Evolutionary conservation across 2,329 filamentous ascomycete species (phyloP).

Genomic region (Rosellinia necatrix): DNA sequence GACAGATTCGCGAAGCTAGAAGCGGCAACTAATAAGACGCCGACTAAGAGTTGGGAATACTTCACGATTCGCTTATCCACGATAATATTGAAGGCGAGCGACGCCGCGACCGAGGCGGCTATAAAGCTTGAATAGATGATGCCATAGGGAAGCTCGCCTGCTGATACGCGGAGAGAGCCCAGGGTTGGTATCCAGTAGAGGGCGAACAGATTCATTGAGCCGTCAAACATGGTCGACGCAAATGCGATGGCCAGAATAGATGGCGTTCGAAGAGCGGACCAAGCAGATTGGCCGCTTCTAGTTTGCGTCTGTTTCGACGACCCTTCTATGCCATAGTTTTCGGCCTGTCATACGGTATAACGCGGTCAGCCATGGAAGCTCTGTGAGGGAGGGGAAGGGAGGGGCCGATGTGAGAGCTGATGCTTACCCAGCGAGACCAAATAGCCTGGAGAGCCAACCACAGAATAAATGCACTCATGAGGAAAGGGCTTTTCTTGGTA

Average conservation of each 20-base stretch:
- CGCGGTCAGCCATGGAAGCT: conserved; percentile 11
- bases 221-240: conserved; percentile 62
- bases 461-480: conserved; percentile 50
- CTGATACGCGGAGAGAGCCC: conserved; percentile 45
- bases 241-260: conserved; percentile 57
- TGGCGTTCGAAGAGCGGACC: conserved; percentile 45
- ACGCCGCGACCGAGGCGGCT: conserved; percentile 37
- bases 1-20: conserved; percentile 48
- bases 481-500: conserved; percentile 58
- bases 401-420: not conserved
- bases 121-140: conserved; percentile 40
- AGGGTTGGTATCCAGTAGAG: conserved; percentile 66
- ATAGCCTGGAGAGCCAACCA: conserved; percentile 52
- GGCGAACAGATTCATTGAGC: conserved; percentile 65
- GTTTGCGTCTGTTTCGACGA: not conserved
- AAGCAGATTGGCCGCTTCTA: conserved; percentile 19
- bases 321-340: conserved; percentile 35
- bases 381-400: too few species aligned
- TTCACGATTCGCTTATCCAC: conserved; percentile 41
- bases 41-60: conserved; percentile 43
- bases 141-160: conserved; percentile 38
- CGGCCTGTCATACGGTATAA: conserved; percentile 28
- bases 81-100: conserved; percentile 39
- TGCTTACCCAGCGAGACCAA: conserved; percentile 52
- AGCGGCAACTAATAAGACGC: conserved; percentile 42